These are phyloP conservation scores for Tieghemostelium lacteum DNA, from an alignment of 78 protist genomes.

Conservation along the genomic window DNA sequence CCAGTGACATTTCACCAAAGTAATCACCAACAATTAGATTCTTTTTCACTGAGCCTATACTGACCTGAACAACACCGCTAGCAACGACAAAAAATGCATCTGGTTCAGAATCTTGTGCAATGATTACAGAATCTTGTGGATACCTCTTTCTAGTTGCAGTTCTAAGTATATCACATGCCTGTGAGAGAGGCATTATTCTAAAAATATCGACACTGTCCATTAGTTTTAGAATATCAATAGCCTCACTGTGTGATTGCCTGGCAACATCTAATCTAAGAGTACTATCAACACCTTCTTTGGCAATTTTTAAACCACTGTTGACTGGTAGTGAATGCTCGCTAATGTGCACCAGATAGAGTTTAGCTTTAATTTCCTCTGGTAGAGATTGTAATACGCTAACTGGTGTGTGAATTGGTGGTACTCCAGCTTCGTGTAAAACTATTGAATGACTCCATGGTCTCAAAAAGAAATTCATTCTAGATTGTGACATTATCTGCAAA, in stretches of 20 bases:
- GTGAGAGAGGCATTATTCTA: slow-evolving; percentile 57
- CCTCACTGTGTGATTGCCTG: slow-evolving; percentile 50
- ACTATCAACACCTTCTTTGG: slow-evolving; percentile 62
- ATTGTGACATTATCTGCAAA: slow-evolving; percentile 28
- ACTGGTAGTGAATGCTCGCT: slow-evolving; percentile 61
- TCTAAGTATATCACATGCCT: slow-evolving; percentile 56
- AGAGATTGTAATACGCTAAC: slow-evolving; percentile 45
- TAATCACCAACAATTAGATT: slow-evolving; percentile 76
- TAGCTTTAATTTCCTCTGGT: slow-evolving; percentile 45
- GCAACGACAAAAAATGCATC: slow-evolving; percentile 78
- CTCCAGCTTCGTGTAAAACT: slow-evolving; percentile 87
- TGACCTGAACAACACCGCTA: slow-evolving; percentile 68
- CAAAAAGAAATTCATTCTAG: slow-evolving; percentile 75
- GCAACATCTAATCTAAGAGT: slow-evolving; percentile 61
- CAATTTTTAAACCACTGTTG: slow-evolving; percentile 49
- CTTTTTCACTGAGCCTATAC: slow-evolving; percentile 47
- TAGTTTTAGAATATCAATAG: slow-evolving; percentile 54
- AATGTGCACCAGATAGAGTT: slow-evolving; percentile 67
- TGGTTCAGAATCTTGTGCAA: slow-evolving; percentile 59
- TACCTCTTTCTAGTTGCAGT: slow-evolving; percentile 59
- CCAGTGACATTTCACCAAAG: slow-evolving; percentile 80
- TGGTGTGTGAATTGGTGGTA: slow-evolving; percentile 90
- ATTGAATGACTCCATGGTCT: slow-evolving; percentile 84
- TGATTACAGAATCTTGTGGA: slow-evolving; percentile 42
- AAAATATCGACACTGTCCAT: slow-evolving; percentile 67